These are phyloP conservation scores for Earliella scabrosa DNA, from an alignment of 1,284 basidiomycete genomes.

Conservation along the genomic window DNA sequence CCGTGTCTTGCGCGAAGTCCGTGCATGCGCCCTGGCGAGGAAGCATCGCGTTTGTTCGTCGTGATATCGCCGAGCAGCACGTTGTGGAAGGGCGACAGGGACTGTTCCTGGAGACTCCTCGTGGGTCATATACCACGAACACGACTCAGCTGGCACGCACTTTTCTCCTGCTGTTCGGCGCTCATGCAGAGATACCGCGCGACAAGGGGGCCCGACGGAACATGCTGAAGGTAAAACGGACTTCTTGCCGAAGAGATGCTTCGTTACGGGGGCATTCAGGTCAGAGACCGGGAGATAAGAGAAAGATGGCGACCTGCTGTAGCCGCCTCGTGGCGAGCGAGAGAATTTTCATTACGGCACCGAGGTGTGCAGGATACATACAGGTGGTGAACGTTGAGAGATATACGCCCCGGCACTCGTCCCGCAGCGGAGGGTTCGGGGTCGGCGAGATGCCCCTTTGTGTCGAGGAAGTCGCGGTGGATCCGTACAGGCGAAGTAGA, in stretches of 20 bases:
- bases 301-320: background rate
- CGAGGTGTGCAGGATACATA: background rate
- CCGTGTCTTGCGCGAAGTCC: too few species aligned
- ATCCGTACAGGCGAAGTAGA: too few species aligned
- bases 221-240: background rate
- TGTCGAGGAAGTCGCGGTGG: too few species aligned
- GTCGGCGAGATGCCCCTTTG: too few species aligned
- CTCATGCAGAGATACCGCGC: background rate
- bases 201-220: background rate
- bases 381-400: background rate
- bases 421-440: background rate
- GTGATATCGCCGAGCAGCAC: too few species aligned
- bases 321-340: background rate
- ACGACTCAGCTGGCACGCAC: too few species aligned
- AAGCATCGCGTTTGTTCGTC: too few species aligned
- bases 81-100: too few species aligned
- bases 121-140: too few species aligned
- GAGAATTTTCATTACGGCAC: slow-evolving; percentile 3
- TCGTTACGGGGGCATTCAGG: background rate
- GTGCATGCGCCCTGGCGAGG: too few species aligned
- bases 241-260: background rate
- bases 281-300: background rate
- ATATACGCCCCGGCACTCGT: background rate
- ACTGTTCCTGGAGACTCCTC: too few species aligned
- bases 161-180: too few species aligned